phyloP scores from a whole-genome alignment of 441 rosid genomes.

The Theobroma grandiflorum region DNA sequence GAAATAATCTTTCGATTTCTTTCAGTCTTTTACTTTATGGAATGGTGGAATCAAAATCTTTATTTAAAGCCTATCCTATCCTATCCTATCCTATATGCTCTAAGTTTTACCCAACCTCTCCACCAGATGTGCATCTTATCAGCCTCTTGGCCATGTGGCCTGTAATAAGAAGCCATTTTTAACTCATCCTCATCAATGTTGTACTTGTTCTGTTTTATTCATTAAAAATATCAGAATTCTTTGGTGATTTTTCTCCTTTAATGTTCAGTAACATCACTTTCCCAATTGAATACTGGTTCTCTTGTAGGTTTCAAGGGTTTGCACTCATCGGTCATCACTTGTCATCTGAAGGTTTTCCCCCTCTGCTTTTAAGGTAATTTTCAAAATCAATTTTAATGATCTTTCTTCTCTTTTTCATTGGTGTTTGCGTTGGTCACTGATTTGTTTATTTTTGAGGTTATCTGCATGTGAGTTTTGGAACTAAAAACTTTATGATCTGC shows the following conservation, averaged over 20 bases:
- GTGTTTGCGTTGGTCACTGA: neutral
- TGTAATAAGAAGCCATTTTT: conserved; percentile 2
- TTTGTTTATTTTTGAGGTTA: neutral
- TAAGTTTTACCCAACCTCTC: conserved; percentile 1
- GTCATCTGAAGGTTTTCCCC: conserved; percentile 1
- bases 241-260: neutral
- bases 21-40: conserved; percentile 8
- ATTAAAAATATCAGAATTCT: neutral
- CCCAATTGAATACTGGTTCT: conserved; percentile 12
- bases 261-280: conserved; percentile 1
- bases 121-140: neutral
- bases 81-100: neutral
- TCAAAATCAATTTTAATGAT: neutral
- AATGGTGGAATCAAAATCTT: neutral
- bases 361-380: conserved; percentile 10
- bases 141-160: neutral
- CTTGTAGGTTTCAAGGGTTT: conserved; percentile 16
- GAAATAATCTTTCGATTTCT: conserved; percentile 5
- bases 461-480: neutral
- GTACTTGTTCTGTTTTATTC: neutral
- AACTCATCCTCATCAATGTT: neutral
- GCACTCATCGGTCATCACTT: neutral
- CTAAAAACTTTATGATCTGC: neutral
- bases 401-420: neutral
- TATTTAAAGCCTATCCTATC: conserved; percentile 5